These are phyloP conservation scores for Cordia subcordata DNA, from an alignment of 257 asterid genomes.

Conservation along the genomic window DNA sequence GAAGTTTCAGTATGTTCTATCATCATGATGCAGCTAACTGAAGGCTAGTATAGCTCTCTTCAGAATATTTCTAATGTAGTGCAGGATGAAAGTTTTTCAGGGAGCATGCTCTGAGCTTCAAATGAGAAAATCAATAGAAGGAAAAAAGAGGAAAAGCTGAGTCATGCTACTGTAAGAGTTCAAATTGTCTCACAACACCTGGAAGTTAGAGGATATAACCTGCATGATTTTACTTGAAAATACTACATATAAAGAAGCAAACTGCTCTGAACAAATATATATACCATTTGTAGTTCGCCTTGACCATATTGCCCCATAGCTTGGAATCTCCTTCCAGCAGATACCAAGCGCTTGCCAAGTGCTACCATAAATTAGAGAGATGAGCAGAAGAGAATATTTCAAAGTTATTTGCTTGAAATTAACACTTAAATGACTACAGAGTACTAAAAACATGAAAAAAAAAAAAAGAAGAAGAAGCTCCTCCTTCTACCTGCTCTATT, in stretches of 20 bases:
- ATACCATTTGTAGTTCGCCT: conserved; percentile 85
- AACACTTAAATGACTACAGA: too few species aligned
- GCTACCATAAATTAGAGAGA: conserved; percentile 55
- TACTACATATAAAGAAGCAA: conserved; percentile 3
- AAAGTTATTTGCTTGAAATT: neutral
- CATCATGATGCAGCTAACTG: too few species aligned
- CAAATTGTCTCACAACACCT: too few species aligned
- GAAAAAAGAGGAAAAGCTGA: too few species aligned
- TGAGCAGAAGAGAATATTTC: conserved; percentile 21
- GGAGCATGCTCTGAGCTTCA: too few species aligned
- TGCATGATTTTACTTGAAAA: neutral
- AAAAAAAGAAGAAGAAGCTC: neutral
- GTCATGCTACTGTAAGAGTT: too few species aligned
- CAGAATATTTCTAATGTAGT: too few species aligned
- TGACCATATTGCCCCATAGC: conserved; percentile 90
- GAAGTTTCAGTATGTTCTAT: too few species aligned
- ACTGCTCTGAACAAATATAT: conserved; percentile 6
- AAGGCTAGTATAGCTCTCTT: too few species aligned
- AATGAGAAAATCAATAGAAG: too few species aligned
- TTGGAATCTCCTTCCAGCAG: conserved; percentile 90
- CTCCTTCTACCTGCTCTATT: conserved; percentile 68
- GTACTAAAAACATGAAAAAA: neutral
- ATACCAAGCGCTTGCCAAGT: conserved; percentile 78
- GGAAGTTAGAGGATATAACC: too few species aligned
- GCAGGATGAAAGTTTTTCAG: too few species aligned